These are phyloP conservation scores for Nemania sp. DNA, from an alignment of 2,329 filamentous ascomycete species.

Conservation along the genomic window DNA sequence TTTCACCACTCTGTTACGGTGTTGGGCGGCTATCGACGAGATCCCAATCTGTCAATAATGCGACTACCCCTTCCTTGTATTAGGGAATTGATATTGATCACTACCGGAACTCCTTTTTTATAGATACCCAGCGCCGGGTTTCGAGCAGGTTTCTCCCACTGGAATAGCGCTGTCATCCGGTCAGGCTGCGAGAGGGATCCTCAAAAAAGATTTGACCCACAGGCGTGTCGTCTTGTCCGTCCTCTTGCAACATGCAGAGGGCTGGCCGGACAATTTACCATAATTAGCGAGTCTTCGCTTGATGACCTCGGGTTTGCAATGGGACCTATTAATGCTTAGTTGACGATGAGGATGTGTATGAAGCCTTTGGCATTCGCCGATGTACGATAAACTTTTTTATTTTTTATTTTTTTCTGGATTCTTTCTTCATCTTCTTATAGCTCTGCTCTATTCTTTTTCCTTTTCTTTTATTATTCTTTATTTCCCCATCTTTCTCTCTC, in stretches of 20 bases:
- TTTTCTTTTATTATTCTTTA: too few species aligned
- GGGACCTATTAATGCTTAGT: conserved; percentile 26
- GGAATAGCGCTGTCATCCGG: background rate
- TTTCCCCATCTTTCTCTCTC: too few species aligned
- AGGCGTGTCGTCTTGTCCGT: background rate
- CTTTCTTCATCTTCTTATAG: background rate
- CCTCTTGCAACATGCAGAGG: background rate
- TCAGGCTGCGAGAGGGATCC: conserved; percentile 1
- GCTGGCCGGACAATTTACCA: background rate
- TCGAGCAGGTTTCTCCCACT: background rate
- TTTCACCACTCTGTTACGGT: conserved; percentile 28
- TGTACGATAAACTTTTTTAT: conserved; percentile 32
- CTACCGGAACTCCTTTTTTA: background rate
- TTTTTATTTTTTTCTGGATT: background rate
- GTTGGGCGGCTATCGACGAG: conserved; percentile 25
- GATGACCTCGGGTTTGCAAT: conserved; percentile 6
- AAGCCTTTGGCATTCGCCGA: conserved; percentile 20
- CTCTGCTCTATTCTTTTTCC: too few species aligned
- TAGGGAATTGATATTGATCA: conserved; percentile 18
- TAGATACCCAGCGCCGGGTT: conserved; percentile 8
- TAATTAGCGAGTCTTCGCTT: conserved; percentile 15
- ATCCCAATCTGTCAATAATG: background rate
- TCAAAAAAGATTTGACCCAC: background rate
- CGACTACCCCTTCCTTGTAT: too few species aligned
- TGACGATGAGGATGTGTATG: conserved; percentile 30